Percentiles rank a stretch among this genome's conserved stretches.
These are phyloP conservation scores for Cladophialophora yegresii DNA, from an alignment of 2,329 filamentous ascomycete species.

Conservation along the genomic window DNA sequence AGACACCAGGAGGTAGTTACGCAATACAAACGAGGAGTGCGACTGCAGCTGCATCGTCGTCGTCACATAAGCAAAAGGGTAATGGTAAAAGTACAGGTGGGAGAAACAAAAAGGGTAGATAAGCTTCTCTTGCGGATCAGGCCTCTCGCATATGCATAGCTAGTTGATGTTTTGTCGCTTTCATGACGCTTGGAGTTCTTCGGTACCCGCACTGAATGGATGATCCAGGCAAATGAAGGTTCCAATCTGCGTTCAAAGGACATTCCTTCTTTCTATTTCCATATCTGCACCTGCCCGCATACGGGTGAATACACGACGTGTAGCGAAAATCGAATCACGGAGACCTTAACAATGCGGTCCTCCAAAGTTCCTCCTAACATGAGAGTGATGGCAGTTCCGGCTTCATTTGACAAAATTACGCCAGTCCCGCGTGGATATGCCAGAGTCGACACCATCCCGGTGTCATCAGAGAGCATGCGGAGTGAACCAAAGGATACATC, in stretches of 20 bases:
- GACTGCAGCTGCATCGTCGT: slow-evolving; percentile 15
- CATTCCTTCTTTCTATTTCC: not conserved
- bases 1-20: slow-evolving; percentile 28
- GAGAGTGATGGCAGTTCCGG: not conserved
- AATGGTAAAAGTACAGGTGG: slow-evolving; percentile 18
- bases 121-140: not conserved
- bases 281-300: not conserved
- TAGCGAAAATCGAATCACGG: not conserved
- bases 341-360: not conserved
- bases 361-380: not conserved
- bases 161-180: not conserved
- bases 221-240: not conserved
- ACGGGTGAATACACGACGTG: not conserved
- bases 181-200: slow-evolving; percentile 1
- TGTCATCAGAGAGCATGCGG: too few species aligned
- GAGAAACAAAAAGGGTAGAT: slow-evolving; percentile 30
- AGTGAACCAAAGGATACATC: too few species aligned
- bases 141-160: slow-evolving; percentile 4
- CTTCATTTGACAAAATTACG: not conserved
- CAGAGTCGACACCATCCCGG: too few species aligned
- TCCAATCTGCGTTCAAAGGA: not conserved
- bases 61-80: slow-evolving; percentile 8
- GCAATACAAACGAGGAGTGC: slow-evolving; percentile 35
- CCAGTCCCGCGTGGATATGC: not conserved
- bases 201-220: not conserved